phyloP scores from a whole-genome alignment of 176 grass and related monocot species.

The Oryza officinalis region DNA sequence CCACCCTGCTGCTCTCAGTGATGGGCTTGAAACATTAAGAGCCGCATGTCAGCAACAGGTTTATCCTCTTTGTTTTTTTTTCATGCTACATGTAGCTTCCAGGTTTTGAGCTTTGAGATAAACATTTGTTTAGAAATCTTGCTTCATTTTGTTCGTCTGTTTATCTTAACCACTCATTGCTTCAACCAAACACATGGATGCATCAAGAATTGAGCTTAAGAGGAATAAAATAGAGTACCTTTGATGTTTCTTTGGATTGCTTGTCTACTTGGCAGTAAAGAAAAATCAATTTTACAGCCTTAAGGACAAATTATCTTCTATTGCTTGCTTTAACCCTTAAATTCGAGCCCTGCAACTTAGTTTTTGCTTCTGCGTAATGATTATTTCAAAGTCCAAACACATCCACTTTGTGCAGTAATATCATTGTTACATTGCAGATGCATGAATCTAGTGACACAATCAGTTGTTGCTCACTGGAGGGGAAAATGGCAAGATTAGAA shows the following conservation, averaged over 20 bases:
- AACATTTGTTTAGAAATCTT: conserved; percentile 27
- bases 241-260: background rate
- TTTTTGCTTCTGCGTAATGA: background rate
- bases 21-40: conserved; percentile 60
- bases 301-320: conserved; percentile 6
- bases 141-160: background rate
- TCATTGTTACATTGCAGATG: conserved; percentile 49
- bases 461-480: conserved; percentile 60
- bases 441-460: conserved; percentile 47
- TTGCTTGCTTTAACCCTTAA: conserved; percentile 12
- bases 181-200: conserved; percentile 11
- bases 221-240: background rate
- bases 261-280: background rate
- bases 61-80: conserved; percentile 4
- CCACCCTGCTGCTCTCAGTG: conserved; percentile 67
- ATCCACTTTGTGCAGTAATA: background rate
- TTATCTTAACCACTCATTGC: conserved; percentile 2
- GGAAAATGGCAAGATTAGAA: conserved; percentile 77
- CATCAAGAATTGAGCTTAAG: background rate
- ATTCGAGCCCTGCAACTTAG: background rate
- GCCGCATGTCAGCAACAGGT: conserved; percentile 68
- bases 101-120: background rate
- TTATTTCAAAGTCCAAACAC: background rate
- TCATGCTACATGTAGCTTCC: background rate
- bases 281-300: conserved; percentile 1